Conservation (phyloP, 176 grass and related monocot genomes). For the Oryza glaberrima region DNA sequence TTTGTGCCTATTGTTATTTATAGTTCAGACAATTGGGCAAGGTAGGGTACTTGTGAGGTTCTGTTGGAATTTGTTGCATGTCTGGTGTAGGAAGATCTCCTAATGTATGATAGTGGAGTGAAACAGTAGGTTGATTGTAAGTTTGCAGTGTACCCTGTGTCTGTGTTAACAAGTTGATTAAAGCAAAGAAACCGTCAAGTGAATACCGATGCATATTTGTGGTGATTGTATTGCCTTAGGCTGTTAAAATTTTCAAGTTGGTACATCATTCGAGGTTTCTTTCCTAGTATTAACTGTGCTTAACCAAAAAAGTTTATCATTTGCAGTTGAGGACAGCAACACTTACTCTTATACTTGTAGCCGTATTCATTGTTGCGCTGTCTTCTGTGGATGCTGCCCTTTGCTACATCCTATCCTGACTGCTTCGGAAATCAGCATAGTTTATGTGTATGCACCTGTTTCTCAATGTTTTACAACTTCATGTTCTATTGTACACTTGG, state of each 20-base stretch:
- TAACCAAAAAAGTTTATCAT: constrained; percentile 25
- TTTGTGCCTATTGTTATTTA: background rate
- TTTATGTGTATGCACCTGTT: constrained; percentile 44
- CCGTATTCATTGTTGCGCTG: constrained; percentile 74
- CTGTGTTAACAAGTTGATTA: background rate
- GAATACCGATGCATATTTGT: background rate
- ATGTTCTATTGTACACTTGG: constrained; percentile 11
- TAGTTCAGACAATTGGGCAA: background rate
- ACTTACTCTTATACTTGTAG: constrained; percentile 80
- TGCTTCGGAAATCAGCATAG: constrained; percentile 80
- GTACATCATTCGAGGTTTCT: background rate
- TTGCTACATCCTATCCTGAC: constrained; percentile 72
- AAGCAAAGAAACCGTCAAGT: background rate
- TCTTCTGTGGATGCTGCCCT: constrained; percentile 83
- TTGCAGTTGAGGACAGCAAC: constrained; percentile 76
- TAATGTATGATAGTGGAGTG: background rate
- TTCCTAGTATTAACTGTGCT: constrained; percentile 9
- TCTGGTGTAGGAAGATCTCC: background rate
- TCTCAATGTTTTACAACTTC: constrained; percentile 11
- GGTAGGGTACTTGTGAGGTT: background rate
- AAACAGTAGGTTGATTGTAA: constrained; percentile 7
- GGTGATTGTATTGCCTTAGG: constrained; percentile 8
- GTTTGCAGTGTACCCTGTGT: background rate
- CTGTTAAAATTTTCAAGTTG: background rate
- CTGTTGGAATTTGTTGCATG: background rate